phyloP scores from a whole-genome alignment of 2,329 filamentous ascomycete genomes.

The Cercospora sp. region DNA sequence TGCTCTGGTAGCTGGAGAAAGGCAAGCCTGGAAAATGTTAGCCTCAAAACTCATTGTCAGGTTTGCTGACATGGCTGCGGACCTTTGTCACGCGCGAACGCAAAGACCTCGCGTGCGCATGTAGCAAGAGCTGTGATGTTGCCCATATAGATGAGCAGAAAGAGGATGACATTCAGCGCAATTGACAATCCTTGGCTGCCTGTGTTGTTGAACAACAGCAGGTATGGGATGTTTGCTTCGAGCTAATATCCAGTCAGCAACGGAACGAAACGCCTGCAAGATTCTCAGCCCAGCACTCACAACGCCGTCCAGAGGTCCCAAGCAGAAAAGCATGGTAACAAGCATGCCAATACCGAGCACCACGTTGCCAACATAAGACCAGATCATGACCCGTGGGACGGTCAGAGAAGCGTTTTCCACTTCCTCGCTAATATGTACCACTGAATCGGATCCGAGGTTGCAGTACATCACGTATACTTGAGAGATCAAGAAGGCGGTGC shows the following conservation, averaged over 20 bases:
- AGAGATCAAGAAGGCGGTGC: conserved; percentile 34
- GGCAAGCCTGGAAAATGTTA: conserved; percentile 35
- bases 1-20: conserved; percentile 35
- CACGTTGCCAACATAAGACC: conserved; percentile 31
- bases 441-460: conserved; percentile 33
- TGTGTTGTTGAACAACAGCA: conserved; percentile 35
- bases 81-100: conserved; percentile 45
- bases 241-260: conserved; percentile 16
- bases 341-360: conserved; percentile 28
- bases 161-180: conserved; percentile 32
- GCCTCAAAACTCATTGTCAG: neutral
- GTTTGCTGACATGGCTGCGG: neutral
- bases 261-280: neutral
- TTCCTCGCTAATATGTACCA: conserved; percentile 40
- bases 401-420: conserved; percentile 35
- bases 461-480: conserved; percentile 24
- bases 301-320: conserved; percentile 33
- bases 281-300: conserved; percentile 17
- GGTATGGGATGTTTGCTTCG: conserved; percentile 26
- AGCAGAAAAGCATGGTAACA: conserved; percentile 36
- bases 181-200: conserved; percentile 27
- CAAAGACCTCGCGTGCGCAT: conserved; percentile 46
- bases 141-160: conserved; percentile 32
- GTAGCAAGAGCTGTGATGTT: conserved; percentile 43
- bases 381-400: conserved; percentile 37